Conservation (phyloP, 495 filamentous ascomycete genomes). For the Tuber aestivum region DNA sequence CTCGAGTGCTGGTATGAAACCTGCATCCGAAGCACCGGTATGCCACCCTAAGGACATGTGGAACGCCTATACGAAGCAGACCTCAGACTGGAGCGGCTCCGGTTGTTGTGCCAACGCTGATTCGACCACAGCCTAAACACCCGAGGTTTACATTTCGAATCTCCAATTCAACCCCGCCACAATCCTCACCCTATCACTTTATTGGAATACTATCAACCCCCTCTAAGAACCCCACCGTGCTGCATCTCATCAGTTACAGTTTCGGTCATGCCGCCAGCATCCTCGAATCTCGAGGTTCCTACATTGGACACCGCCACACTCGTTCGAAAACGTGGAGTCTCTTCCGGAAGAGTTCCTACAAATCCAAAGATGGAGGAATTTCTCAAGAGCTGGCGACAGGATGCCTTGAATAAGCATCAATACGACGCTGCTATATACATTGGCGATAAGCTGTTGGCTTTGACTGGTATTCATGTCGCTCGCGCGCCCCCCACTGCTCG, state of each 20-base stretch:
- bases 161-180: background rate
- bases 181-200: background rate
- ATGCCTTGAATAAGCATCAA: conserved; percentile 87
- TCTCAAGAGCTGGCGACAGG: conserved; percentile 84
- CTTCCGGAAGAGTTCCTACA: conserved; percentile 22
- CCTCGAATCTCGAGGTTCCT: conserved; percentile 21
- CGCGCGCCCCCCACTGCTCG: background rate
- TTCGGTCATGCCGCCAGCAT: conserved; percentile 21
- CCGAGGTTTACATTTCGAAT: background rate
- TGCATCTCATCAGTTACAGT: background rate
- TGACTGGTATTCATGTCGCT: conserved; percentile 63
- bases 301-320: conserved; percentile 11
- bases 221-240: background rate
- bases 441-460: conserved; percentile 88
- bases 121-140: background rate
- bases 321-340: conserved; percentile 25
- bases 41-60: background rate
- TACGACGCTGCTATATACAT: conserved; percentile 94
- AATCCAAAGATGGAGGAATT: conserved; percentile 71
- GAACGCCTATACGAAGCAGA: background rate
- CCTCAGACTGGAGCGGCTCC: background rate
- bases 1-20: too few species aligned
- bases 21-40: too few species aligned
- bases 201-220: background rate
- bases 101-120: background rate